Conservation (phyloP, 2,329 filamentous ascomycete genomes). For the Neonectria hederae region DNA sequence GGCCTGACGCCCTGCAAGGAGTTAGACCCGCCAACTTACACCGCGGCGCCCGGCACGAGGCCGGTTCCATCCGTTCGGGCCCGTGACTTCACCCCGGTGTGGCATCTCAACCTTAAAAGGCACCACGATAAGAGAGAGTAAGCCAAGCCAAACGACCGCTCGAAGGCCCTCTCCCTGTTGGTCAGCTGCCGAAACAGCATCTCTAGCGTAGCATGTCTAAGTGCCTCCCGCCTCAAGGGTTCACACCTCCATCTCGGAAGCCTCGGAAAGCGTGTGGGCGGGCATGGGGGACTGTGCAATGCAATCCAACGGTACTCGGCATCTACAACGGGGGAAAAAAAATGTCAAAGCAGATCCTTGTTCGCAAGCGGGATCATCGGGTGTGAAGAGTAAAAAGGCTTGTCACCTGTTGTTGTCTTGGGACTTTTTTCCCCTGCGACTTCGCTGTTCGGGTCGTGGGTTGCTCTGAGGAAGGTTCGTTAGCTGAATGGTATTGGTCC, state of each 20-base stretch:
- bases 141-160: neutral
- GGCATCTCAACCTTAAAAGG: neutral
- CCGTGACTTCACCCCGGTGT: conserved; percentile 10
- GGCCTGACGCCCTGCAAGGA: neutral
- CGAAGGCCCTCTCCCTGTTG: neutral
- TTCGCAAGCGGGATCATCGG: conserved; percentile 5
- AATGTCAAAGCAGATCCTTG: neutral
- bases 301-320: conserved; percentile 3
- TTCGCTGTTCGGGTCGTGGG: neutral
- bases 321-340: neutral
- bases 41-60: neutral
- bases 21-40: neutral
- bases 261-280: conserved; percentile 12
- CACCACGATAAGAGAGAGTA: conserved; percentile 8
- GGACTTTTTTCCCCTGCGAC: neutral
- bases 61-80: conserved; percentile 8
- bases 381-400: neutral
- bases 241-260: conserved; percentile 20
- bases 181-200: neutral
- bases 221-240: conserved; percentile 15
- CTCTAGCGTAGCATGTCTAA: neutral
- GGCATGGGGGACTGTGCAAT: neutral
- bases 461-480: neutral
- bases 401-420: neutral
- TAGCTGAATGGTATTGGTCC: neutral